phyloP scores from a whole-genome alignment of 2,329 filamentous ascomycete species.

The Magnaporthiopsis incrustans region DNA sequence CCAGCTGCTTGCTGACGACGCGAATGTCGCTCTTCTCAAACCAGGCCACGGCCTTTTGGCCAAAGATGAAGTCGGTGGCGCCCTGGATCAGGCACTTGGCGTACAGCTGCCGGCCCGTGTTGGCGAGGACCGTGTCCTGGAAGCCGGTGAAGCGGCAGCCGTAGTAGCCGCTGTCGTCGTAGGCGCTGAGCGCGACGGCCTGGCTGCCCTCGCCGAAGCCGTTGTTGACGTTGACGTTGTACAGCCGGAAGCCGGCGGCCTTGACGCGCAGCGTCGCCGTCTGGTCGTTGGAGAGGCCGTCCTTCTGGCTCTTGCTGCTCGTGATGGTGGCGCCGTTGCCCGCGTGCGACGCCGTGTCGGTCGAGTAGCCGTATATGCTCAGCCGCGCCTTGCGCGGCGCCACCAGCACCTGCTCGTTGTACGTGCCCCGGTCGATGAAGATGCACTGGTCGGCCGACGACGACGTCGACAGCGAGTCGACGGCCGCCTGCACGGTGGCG shows the following conservation, averaged over 20 bases:
- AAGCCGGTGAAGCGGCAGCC: slow-evolving; percentile 36
- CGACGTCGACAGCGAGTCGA: slow-evolving; percentile 47
- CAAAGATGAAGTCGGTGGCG: slow-evolving; percentile 23
- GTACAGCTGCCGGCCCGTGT: slow-evolving; percentile 39
- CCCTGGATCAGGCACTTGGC: slow-evolving; percentile 27
- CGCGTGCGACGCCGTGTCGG: slow-evolving; percentile 40
- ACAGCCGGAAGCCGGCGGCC: slow-evolving; percentile 46
- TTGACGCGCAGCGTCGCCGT: slow-evolving; percentile 38
- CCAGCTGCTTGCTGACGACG: slow-evolving; percentile 24
- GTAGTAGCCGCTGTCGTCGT: slow-evolving; percentile 37
- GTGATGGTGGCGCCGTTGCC: slow-evolving; percentile 50
- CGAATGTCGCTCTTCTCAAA: slow-evolving; percentile 34
- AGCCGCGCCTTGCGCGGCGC: slow-evolving; percentile 37
- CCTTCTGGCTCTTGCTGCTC: slow-evolving; percentile 34
- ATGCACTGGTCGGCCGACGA: slow-evolving; percentile 45
- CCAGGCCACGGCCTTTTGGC: slow-evolving; percentile 33
- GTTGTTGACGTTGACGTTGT: slow-evolving; percentile 51
- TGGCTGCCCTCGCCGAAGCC: slow-evolving; percentile 37
- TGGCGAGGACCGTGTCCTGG: slow-evolving; percentile 41
- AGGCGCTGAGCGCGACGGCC: slow-evolving; percentile 37
- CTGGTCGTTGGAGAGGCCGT: slow-evolving; percentile 41
- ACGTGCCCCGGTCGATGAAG: slow-evolving; percentile 54
- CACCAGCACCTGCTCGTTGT: slow-evolving; percentile 53
- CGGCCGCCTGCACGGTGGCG: slow-evolving; percentile 40
- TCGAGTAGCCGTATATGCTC: slow-evolving; percentile 46